phyloP scores from a whole-genome alignment of 352 stramenopile genomes.

The Phytophthora chlamydospora region DNA sequence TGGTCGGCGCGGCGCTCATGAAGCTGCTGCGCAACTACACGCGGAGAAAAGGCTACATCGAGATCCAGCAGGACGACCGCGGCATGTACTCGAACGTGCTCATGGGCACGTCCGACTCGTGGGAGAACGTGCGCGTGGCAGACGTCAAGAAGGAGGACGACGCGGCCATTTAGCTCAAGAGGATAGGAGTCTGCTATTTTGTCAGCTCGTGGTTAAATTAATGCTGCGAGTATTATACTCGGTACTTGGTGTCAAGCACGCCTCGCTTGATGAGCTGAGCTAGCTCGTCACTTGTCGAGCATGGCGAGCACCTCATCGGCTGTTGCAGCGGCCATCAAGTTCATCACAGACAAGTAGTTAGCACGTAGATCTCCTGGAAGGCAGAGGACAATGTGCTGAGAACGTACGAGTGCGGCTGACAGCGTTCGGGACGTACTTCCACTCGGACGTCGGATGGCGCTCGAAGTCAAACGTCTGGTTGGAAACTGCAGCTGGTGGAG shows the following conservation, averaged over 20 bases:
- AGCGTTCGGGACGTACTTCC: slow-evolving; percentile 55
- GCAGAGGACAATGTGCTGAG: not conserved
- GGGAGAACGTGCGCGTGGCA: slow-evolving; percentile 45
- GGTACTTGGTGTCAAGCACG: not conserved
- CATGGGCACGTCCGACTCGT: slow-evolving; percentile 70
- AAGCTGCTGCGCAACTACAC: slow-evolving; percentile 49
- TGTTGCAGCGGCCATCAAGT: slow-evolving; percentile 26
- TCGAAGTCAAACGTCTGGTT: slow-evolving; percentile 55
- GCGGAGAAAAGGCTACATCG: slow-evolving; percentile 62
- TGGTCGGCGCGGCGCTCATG: slow-evolving; percentile 52
- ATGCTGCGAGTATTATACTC: slow-evolving; percentile 5
- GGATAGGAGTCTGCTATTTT: slow-evolving; percentile 2
- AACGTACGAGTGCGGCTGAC: slow-evolving; percentile 56
- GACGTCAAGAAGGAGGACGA: slow-evolving; percentile 9
- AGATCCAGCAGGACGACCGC: slow-evolving; percentile 72
- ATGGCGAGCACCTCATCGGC: slow-evolving; percentile 63
- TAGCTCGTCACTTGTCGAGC: slow-evolving; percentile 41
- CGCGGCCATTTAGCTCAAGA: slow-evolving; percentile 18
- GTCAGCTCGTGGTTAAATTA: slow-evolving; percentile 24
- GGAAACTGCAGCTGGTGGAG: slow-evolving; percentile 1
- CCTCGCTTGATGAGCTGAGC: not conserved
- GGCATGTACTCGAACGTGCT: slow-evolving; percentile 70
- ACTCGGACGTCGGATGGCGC: slow-evolving; percentile 64
- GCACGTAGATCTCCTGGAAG: not conserved
- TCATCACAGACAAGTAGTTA: slow-evolving; percentile 6